phyloP scores from a whole-genome alignment of 768 basidiomycete genomes.

The Termitomyces sp. region DNA sequence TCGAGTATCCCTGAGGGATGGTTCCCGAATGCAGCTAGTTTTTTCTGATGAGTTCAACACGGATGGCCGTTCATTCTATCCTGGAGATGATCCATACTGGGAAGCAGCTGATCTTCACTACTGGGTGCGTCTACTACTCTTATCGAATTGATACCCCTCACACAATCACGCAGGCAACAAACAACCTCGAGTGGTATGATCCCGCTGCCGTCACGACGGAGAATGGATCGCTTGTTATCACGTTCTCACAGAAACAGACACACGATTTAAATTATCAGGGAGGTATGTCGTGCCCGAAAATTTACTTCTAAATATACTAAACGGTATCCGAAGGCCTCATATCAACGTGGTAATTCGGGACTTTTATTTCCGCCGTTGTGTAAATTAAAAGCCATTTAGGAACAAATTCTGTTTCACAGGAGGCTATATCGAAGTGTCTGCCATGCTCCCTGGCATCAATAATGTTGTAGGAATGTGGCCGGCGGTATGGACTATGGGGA shows the following conservation, averaged over 20 bases:
- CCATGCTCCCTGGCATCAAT: conserved; percentile 56
- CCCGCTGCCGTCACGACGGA: conserved; percentile 67
- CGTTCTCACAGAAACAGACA: conserved; percentile 48
- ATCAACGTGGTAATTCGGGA: conserved; percentile 28
- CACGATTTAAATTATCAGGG: conserved; percentile 65
- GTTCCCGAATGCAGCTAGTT: conserved; percentile 49
- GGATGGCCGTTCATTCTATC: conserved; percentile 72
- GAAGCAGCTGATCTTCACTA: conserved; percentile 76
- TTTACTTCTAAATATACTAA: conserved; percentile 16
- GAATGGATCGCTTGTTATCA: conserved; percentile 68
- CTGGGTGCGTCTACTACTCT: conserved; percentile 39
- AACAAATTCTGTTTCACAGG: conserved; percentile 88
- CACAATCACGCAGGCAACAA: conserved; percentile 36
- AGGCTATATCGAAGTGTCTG: conserved; percentile 59
- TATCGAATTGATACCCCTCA: not conserved
- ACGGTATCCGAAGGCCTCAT: conserved; percentile 31
- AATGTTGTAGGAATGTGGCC: conserved; percentile 71
- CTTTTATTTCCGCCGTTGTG: conserved; percentile 6
- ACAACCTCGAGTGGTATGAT: conserved; percentile 86
- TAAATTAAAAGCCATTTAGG: conserved; percentile 23
- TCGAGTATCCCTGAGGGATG: conserved; percentile 53
- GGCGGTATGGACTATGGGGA: conserved; percentile 69
- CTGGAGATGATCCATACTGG: conserved; percentile 84
- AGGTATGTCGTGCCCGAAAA: conserved; percentile 27
- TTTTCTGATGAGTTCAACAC: conserved; percentile 82